phyloP scores from a whole-genome alignment of 257 asterid genomes.

The Plantago ovata region DNA sequence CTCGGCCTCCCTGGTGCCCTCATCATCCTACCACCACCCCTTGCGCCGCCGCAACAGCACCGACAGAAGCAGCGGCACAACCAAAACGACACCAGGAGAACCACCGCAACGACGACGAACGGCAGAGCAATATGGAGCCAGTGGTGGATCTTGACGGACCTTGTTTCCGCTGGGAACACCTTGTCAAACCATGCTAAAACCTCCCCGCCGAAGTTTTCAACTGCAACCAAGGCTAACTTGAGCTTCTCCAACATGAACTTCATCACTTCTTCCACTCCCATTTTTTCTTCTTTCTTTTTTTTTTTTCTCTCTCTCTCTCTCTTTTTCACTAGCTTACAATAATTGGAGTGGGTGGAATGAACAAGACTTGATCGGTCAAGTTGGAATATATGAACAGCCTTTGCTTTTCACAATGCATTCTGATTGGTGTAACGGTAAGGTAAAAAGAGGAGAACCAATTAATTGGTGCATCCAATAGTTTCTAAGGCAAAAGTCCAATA shows the following conservation, averaged over 20 bases:
- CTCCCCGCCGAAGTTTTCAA: conserved; percentile 5
- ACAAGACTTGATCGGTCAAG: no score
- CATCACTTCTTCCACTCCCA: conserved; percentile 20
- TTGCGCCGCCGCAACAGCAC: conserved; percentile 8
- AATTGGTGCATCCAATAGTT: no score
- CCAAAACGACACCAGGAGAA: neutral
- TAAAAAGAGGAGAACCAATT: no score
- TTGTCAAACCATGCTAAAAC: conserved; percentile 10
- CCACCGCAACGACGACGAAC: neutral
- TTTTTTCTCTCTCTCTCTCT: neutral
- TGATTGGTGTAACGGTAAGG: no score
- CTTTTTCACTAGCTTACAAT: no score
- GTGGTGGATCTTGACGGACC: conserved; percentile 20
- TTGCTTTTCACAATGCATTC: no score
- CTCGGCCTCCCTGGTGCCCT: conserved; percentile 27
- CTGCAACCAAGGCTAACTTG: conserved; percentile 3
- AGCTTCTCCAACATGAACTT: conserved; percentile 15
- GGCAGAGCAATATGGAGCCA: conserved; percentile 22
- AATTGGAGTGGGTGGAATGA: no score
- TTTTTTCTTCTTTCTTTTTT: neutral
- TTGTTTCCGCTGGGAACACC: conserved; percentile 16
- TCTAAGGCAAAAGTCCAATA: no score
- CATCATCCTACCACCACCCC: conserved; percentile 14
- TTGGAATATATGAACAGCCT: no score
- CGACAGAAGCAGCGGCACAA: conserved; percentile 19